These are phyloP conservation scores for Phytophthora fragariae DNA, from an alignment of 352 stramenopile species.

Conservation along the genomic window DNA sequence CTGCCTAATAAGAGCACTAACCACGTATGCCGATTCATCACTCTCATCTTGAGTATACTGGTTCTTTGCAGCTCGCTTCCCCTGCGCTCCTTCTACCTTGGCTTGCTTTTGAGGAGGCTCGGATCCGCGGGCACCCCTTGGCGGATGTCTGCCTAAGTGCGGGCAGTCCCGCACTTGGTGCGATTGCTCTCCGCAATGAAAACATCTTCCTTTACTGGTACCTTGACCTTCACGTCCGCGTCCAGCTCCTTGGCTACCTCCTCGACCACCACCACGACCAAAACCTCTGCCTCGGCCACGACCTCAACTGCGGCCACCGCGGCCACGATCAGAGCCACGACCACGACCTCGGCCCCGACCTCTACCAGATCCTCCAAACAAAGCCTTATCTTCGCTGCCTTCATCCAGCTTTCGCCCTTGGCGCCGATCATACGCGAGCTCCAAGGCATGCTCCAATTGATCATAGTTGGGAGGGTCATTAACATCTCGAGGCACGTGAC, in stretches of 20 bases:
- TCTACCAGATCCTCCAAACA: conserved; percentile 2
- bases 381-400: background rate
- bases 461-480: conserved; percentile 9
- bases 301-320: too few relatives aligned
- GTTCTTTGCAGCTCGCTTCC: too few relatives aligned
- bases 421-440: background rate
- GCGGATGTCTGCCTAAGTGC: background rate
- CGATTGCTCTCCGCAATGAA: background rate
- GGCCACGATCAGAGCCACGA: background rate
- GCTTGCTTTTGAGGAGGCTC: too few relatives aligned
- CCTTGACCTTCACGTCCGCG: background rate
- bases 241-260: background rate
- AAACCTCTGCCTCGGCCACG: background rate
- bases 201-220: background rate
- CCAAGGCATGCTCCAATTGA: background rate
- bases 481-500: conserved; percentile 1
- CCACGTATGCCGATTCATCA: too few relatives aligned
- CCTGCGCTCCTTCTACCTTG: too few relatives aligned
- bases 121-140: too few relatives aligned
- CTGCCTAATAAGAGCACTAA: too few relatives aligned
- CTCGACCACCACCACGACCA: background rate
- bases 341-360: background rate
- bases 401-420: background rate
- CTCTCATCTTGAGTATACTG: too few relatives aligned
- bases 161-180: background rate